Evolutionary conservation across 306 rosid genomes (phyloP).

Genomic region (Malus orientalis): DNA sequence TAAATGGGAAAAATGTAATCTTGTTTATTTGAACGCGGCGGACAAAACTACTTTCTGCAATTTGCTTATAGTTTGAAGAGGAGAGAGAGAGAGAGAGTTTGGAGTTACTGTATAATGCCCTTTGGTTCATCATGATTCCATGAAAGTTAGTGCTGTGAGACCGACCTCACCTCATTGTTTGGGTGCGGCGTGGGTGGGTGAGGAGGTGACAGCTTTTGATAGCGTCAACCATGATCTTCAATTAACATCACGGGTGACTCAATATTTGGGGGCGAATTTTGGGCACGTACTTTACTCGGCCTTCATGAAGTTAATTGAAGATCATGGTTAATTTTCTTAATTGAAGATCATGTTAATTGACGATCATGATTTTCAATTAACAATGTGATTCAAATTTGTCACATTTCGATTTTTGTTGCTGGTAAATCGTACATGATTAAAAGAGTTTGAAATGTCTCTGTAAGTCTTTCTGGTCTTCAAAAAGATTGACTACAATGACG

Average conservation of each 20-base stretch:
- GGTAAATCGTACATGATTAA: fast-evolving
- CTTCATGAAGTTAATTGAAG: too few relatives aligned
- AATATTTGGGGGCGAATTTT: fast-evolving
- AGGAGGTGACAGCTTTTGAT: background rate
- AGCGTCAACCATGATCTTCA: background rate
- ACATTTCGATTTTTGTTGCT: too few relatives aligned
- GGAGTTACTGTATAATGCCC: slow-evolving; percentile 4
- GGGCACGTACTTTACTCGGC: fast-evolving
- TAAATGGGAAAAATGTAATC: background rate
- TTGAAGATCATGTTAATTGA: too few relatives aligned
- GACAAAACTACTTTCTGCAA: background rate
- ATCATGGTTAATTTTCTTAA: too few relatives aligned
- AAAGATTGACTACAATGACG: fast-evolving
- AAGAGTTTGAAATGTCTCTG: fast-evolving
- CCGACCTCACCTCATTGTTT: slow-evolving; percentile 2
- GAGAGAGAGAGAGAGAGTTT: background rate
- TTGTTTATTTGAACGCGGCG: slow-evolving; percentile 4
- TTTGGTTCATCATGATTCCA: background rate
- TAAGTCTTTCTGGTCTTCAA: too few relatives aligned
- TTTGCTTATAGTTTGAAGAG: background rate
- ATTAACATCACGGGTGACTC: too few relatives aligned
- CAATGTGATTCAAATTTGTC: too few relatives aligned
- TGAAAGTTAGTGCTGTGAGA: background rate
- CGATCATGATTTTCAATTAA: too few relatives aligned
- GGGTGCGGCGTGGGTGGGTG: background rate